Evolutionary conservation across 2,329 filamentous ascomycete species (phyloP).

Genomic region (Pseudodiploospora longispora): DNA sequence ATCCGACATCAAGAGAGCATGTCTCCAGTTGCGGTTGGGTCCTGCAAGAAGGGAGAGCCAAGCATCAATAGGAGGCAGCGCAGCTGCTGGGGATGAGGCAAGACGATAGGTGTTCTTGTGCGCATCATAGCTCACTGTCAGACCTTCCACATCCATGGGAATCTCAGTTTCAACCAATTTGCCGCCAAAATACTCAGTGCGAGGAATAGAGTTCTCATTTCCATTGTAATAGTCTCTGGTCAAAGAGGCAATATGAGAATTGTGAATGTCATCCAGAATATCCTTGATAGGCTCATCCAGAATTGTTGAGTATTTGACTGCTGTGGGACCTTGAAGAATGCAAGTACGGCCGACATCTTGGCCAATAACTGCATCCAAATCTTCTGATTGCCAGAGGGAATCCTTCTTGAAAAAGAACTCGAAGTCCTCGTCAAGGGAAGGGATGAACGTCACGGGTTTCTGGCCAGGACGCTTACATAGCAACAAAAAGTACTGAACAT

Average conservation of each 20-base stretch:
- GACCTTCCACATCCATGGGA: constrained; percentile 73
- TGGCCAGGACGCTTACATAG: constrained; percentile 87
- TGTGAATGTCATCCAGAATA: constrained; percentile 85
- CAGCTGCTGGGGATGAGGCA: constrained; percentile 62
- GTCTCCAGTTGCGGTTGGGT: constrained; percentile 79
- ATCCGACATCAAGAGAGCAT: constrained; percentile 88
- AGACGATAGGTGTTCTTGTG: constrained; percentile 79
- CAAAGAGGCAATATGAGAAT: constrained; percentile 74
- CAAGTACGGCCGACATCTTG: constrained; percentile 95
- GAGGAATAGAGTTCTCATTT: constrained; percentile 67
- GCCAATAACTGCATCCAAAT: constrained; percentile 87
- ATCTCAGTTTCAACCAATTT: constrained; percentile 66
- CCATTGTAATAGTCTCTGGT: constrained; percentile 72
- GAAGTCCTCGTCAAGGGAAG: constrained; percentile 91
- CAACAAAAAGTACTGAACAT: constrained; percentile 92
- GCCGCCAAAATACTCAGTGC: constrained; percentile 92
- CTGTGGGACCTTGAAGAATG: constrained; percentile 91
- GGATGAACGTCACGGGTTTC: constrained; percentile 96
- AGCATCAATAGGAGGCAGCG: constrained; percentile 68
- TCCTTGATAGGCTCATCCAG: constrained; percentile 93
- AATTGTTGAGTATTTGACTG: constrained; percentile 80
- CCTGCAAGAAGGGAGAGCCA: constrained; percentile 90
- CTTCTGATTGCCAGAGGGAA: constrained; percentile 97
- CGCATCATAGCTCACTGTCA: constrained; percentile 71
- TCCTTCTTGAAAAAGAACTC: constrained; percentile 99